Conservation (phyloP, 2,329 filamentous ascomycete species). For the Hymenotorrendiella dingleyae region DNA sequence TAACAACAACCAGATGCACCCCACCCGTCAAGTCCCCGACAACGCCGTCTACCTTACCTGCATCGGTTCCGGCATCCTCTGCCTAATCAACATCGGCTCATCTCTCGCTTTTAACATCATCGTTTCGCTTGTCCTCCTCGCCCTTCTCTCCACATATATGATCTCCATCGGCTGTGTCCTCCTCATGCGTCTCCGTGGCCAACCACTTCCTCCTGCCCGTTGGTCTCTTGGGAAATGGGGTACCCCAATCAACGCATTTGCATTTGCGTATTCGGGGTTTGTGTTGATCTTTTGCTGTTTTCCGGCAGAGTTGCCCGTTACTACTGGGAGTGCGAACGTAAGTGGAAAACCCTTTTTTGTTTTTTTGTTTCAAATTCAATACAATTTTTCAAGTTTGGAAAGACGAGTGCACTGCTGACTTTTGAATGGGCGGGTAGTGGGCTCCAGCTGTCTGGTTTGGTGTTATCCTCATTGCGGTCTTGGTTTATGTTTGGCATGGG, state of each 20-base stretch:
- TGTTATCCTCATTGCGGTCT: slow-evolving; percentile 15
- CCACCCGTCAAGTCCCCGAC: slow-evolving; percentile 23
- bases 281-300: slow-evolving; percentile 45
- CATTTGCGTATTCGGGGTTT: slow-evolving; percentile 39
- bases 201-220: slow-evolving; percentile 35
- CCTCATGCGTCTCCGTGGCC: slow-evolving; percentile 31
- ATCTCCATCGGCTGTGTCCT: slow-evolving; percentile 40
- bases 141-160: slow-evolving; percentile 47
- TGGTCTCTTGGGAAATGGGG: slow-evolving; percentile 40
- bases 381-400: too few relatives aligned
- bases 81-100: slow-evolving; percentile 45
- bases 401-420: too few relatives aligned
- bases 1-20: slow-evolving; percentile 30
- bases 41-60: slow-evolving; percentile 22
- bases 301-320: slow-evolving; percentile 35
- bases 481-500: slow-evolving; percentile 31
- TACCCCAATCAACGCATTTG: slow-evolving; percentile 37
- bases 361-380: too few relatives aligned
- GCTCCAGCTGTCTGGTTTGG: slow-evolving; percentile 19
- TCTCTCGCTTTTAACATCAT: slow-evolving; percentile 47
- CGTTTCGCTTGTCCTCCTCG: slow-evolving; percentile 44
- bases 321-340: slow-evolving; percentile 40
- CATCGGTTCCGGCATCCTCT: slow-evolving; percentile 17
- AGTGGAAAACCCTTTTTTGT: too few relatives aligned
- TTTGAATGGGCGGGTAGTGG: too few relatives aligned